These are phyloP conservation scores for Aspergillus taichungensis DNA, from an alignment of 495 filamentous ascomycete genomes.

Conservation along the genomic window DNA sequence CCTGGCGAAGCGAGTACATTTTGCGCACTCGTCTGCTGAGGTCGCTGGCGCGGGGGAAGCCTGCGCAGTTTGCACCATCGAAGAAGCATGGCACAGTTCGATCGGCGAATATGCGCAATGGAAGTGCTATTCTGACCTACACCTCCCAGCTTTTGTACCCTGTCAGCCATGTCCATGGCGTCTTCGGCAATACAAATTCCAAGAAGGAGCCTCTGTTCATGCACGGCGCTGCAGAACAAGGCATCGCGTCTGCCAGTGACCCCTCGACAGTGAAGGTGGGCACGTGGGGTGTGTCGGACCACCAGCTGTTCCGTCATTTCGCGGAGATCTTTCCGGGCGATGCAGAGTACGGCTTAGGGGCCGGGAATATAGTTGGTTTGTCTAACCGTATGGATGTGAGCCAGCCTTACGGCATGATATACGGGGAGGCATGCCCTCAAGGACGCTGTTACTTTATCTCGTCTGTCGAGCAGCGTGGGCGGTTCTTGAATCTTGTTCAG, in stretches of 20 bases:
- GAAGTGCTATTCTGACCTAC: constrained; percentile 62
- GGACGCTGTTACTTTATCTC: constrained; percentile 71
- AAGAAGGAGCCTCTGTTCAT: constrained; percentile 70
- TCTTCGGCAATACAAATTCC: constrained; percentile 50
- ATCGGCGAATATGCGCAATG: constrained; percentile 40
- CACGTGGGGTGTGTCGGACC: constrained; percentile 72
- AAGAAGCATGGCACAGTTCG: constrained; percentile 41
- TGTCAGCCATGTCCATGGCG: constrained; percentile 66
- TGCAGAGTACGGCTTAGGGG: constrained; percentile 65
- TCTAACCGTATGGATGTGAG: constrained; percentile 87
- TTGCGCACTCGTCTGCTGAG: constrained; percentile 75
- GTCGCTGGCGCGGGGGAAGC: constrained; percentile 70
- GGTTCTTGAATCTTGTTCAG: constrained; percentile 51
- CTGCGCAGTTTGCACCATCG: constrained; percentile 45
- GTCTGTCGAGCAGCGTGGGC: constrained; percentile 68
- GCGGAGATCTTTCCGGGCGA: constrained; percentile 65
- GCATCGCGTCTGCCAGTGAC: constrained; percentile 65
- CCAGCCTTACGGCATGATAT: constrained; percentile 72
- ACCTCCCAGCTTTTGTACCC: constrained; percentile 67
- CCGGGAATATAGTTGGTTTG: constrained; percentile 62
- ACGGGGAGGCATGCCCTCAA: constrained; percentile 75
- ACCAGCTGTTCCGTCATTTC: constrained; percentile 64
- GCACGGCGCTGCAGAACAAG: constrained; percentile 69
- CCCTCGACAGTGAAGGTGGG: constrained; percentile 70
- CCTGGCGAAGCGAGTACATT: constrained; percentile 91